Evolutionary conservation across 1,284 basidiomycete genomes (phyloP).

Genomic region (Inonotus hispidus): DNA sequence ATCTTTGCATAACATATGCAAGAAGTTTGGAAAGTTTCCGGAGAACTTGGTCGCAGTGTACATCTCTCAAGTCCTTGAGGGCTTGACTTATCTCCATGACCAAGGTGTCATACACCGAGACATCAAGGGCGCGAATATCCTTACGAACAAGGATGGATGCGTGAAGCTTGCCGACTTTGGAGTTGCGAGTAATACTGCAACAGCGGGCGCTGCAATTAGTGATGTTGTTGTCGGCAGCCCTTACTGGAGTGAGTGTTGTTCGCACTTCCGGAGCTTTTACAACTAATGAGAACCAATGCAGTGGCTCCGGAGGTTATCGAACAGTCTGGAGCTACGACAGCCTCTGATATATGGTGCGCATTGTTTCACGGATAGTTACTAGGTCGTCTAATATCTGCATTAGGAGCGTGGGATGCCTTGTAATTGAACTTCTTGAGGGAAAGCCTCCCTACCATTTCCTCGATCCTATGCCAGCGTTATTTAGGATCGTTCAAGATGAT

Average conservation of each 20-base stretch:
- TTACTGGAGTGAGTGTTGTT: constrained; percentile 84
- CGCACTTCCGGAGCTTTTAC: not conserved
- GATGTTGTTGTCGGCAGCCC: constrained; percentile 94
- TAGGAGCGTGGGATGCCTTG: constrained; percentile 92
- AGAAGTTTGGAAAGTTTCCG: constrained; percentile 97
- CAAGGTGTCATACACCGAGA: constrained; percentile 99
- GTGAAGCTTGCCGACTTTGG: constrained; percentile 96
- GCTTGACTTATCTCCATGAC: constrained; percentile 91
- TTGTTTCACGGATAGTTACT: not conserved
- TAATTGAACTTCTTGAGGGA: constrained; percentile 94
- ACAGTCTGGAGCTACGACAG: constrained; percentile 93
- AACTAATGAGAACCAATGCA: constrained; percentile 26
- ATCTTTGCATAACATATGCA: constrained; percentile 90
- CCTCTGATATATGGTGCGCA: constrained; percentile 90
- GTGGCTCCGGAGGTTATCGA: constrained; percentile 99
- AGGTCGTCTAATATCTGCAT: constrained; percentile 10
- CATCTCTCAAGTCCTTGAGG: constrained; percentile 90
- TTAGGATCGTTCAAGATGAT: constrained; percentile 97
- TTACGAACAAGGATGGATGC: constrained; percentile 97
- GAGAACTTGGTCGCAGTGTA: constrained; percentile 95
- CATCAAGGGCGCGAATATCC: constrained; percentile 96
- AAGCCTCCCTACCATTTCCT: constrained; percentile 95
- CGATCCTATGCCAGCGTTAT: constrained; percentile 97
- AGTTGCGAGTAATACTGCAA: constrained; percentile 68
- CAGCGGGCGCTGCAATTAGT: constrained; percentile 67